Conservation (phyloP, 345 rosid species). For the Lepidium didymum region DNA sequence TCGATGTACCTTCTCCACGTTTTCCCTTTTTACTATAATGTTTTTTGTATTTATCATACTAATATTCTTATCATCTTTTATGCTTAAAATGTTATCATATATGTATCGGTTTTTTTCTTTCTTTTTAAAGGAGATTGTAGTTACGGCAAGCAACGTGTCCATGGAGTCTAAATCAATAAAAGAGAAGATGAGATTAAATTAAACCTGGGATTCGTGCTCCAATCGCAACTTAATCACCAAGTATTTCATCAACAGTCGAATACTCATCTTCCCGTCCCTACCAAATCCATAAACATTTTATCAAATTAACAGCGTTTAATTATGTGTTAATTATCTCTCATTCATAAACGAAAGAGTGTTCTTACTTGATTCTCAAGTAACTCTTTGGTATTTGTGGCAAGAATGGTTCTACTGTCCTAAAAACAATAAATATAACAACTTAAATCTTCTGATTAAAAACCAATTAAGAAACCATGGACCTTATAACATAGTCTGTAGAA, state of each 20-base stretch:
- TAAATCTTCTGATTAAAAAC: neutral
- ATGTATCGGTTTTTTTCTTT: neutral
- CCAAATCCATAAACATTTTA: constrained; percentile 24
- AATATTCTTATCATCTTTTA: constrained; percentile 15
- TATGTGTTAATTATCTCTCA: neutral
- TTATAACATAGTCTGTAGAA: neutral
- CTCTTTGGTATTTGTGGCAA: constrained; percentile 93
- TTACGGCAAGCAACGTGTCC: constrained; percentile 35
- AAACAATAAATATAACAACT: neutral
- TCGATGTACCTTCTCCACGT: constrained; percentile 31
- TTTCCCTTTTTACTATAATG: constrained; percentile 8
- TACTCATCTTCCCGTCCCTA: constrained; percentile 97
- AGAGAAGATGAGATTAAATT: neutral
- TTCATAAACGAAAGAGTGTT: neutral
- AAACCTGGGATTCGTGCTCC: constrained; percentile 97
- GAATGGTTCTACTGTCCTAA: constrained; percentile 60
- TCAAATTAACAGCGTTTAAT: constrained; percentile 3
- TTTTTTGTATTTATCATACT: constrained; percentile 18
- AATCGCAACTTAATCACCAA: constrained; percentile 86
- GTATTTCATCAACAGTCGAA: constrained; percentile 84
- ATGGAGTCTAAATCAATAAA: constrained; percentile 24
- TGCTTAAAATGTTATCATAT: constrained; percentile 14
- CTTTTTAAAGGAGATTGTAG: constrained; percentile 20
- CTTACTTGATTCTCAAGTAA: constrained; percentile 97
- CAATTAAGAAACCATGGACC: neutral